These are phyloP conservation scores for Crucibulum laeve DNA, from an alignment of 768 basidiomycete genomes.

Conservation along the genomic window DNA sequence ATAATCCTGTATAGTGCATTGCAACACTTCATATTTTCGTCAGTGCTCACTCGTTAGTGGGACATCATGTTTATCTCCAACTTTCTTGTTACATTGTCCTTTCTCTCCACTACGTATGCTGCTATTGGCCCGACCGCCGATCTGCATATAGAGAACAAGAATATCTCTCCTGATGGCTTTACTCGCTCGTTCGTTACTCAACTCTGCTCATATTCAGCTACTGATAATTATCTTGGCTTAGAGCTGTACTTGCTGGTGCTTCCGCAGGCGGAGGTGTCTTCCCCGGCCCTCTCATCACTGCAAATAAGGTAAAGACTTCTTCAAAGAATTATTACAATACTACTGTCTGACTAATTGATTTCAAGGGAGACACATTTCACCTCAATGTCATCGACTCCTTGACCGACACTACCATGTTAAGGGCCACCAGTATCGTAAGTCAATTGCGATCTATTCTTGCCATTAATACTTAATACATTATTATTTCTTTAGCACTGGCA, in stretches of 20 bases:
- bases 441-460: not conserved
- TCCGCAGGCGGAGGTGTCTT: conserved; percentile 1
- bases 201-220: not conserved
- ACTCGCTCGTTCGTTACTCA: conserved; percentile 18
- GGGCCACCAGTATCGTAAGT: conserved; percentile 26
- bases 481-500: conserved; percentile 40
- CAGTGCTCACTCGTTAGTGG: not conserved
- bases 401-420: conserved; percentile 30
- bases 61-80: conserved; percentile 4
- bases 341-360: conserved; percentile 35
- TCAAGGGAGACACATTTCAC: conserved; percentile 25
- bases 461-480: not conserved
- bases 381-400: conserved; percentile 44
- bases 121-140: conserved; percentile 25
- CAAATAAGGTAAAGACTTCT: conserved; percentile 5
- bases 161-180: conserved; percentile 50
- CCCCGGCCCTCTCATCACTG: conserved; percentile 13
- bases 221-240: conserved; percentile 4
- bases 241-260: conserved; percentile 14
- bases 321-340: conserved; percentile 34
- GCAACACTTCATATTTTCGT: not conserved
- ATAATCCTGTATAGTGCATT: too few species aligned
- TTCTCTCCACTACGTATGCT: conserved; percentile 11
- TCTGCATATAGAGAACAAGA: conserved; percentile 36
- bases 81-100: conserved; percentile 2